Conservation (phyloP, 371 early-diverging fungal genomes). For the Mortierella polycephala region DNA sequence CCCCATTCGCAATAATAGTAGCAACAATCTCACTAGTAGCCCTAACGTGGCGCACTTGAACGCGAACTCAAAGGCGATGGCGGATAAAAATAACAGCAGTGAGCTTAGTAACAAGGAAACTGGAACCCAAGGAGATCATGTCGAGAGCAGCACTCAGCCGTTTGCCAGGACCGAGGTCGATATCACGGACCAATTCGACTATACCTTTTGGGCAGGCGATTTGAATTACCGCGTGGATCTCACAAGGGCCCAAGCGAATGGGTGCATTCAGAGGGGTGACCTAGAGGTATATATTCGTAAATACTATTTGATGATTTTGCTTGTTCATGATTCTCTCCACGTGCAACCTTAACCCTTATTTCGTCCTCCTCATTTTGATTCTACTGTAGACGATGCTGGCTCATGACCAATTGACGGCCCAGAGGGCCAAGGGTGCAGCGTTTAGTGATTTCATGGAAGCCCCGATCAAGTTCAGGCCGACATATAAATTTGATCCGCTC, state of each 20-base stretch:
- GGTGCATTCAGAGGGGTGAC: conserved; percentile 59
- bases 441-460: conserved; percentile 79
- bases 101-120: not conserved
- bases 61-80: not conserved
- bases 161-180: conserved; percentile 7
- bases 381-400: conserved; percentile 59
- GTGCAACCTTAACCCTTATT: not conserved
- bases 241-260: conserved; percentile 64
- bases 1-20: too few relatives aligned
- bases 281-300: conserved; percentile 55
- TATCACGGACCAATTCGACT: conserved; percentile 70
- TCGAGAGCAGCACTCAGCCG: conserved; percentile 45
- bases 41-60: not conserved
- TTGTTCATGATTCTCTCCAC: too few relatives aligned
- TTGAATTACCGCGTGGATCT: conserved; percentile 82
- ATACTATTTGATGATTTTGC: not conserved
- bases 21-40: not conserved
- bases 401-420: conserved; percentile 71
- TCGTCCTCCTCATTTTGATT: not conserved
- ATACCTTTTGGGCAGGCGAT: conserved; percentile 83
- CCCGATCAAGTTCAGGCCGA: conserved; percentile 86
- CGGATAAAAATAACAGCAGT: not conserved
- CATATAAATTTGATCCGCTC: conserved; percentile 84
- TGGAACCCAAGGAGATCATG: not conserved
- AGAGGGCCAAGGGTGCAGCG: conserved; percentile 58